A percentile compares a stretch with the other conserved stretches of the same genome.
Evolutionary conservation across 1,284 basidiomycete genomes (phyloP).

Genomic region (Somion occarium): DNA sequence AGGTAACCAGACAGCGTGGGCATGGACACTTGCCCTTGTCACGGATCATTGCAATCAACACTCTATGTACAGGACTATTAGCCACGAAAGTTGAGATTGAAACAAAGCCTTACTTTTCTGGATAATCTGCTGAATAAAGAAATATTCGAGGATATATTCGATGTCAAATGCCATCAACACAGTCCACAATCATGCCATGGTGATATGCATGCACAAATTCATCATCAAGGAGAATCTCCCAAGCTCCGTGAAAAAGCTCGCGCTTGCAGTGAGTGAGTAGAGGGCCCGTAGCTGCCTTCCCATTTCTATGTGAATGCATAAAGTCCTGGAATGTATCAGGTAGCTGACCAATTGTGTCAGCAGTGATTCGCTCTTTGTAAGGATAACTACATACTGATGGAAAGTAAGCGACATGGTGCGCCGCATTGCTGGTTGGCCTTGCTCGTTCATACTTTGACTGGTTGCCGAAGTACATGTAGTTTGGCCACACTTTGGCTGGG

Average conservation of each 20-base stretch:
- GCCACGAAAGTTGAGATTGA: not conserved
- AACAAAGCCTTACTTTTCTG: conserved; percentile 21
- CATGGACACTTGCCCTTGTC: conserved; percentile 24
- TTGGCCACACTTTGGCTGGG: conserved; percentile 29
- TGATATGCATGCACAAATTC: conserved; percentile 20
- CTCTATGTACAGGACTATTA: conserved; percentile 20
- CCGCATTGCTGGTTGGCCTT: conserved; percentile 18
- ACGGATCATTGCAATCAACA: conserved; percentile 25
- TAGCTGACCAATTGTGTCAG: conserved; percentile 9
- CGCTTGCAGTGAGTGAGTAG: conserved; percentile 20
- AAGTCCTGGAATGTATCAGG: conserved; percentile 27
- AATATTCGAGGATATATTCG: conserved; percentile 22
- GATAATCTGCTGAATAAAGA: conserved; percentile 27
- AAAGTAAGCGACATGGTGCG: conserved; percentile 31
- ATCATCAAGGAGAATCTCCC: conserved; percentile 18
- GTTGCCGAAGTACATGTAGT: conserved; percentile 33
- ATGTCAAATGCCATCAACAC: conserved; percentile 18
- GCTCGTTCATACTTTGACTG: conserved; percentile 30
- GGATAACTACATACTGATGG: conserved; percentile 11
- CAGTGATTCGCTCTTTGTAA: not conserved
- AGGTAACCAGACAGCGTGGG: conserved; percentile 21
- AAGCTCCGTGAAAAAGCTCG: conserved; percentile 23
- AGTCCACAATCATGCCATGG: conserved; percentile 21
- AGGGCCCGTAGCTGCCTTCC: conserved; percentile 10
- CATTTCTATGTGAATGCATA: conserved; percentile 11